Percentiles rank a stretch among this genome's conserved stretches.
Conservation (phyloP, 2,329 filamentous ascomycete species). For the Nothophoma quercina region DNA sequence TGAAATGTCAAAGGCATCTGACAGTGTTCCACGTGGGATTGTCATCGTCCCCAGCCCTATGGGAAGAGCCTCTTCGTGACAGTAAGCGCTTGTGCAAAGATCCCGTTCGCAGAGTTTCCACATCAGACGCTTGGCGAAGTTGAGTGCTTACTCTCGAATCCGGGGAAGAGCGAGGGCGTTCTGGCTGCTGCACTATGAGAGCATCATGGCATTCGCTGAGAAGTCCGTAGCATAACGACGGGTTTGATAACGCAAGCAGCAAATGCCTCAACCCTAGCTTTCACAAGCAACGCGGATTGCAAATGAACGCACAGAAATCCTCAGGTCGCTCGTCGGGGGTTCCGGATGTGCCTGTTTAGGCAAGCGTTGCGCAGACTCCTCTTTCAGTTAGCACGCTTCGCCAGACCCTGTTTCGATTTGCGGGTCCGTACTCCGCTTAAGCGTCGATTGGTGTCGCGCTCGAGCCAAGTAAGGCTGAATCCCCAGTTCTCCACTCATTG, state of each 20-base stretch:
- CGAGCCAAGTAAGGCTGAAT: constrained; percentile 19
- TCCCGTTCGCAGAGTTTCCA: constrained; percentile 28
- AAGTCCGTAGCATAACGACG: background rate
- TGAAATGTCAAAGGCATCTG: background rate
- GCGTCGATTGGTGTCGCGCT: constrained; percentile 13
- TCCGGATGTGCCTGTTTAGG: constrained; percentile 15
- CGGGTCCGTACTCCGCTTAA: constrained; percentile 4
- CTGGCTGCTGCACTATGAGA: background rate
- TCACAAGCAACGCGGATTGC: constrained; percentile 24
- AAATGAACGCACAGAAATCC: constrained; percentile 10
- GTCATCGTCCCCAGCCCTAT: constrained; percentile 27
- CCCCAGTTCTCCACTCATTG: constrained; percentile 8
- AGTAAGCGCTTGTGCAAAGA: constrained; percentile 38
- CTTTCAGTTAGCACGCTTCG: constrained; percentile 17
- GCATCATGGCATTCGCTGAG: background rate
- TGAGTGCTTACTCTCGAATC: constrained; percentile 32
- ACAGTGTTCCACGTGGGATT: constrained; percentile 23
- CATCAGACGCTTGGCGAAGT: constrained; percentile 28
- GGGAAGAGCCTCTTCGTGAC: constrained; percentile 25
- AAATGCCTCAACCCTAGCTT: constrained; percentile 10
- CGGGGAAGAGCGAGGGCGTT: constrained; percentile 5
- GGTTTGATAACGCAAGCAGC: constrained; percentile 2
- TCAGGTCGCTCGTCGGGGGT: constrained; percentile 17
- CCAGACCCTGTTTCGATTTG: constrained; percentile 15
- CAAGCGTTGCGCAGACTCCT: constrained; percentile 22